A percentile compares a stretch with the other conserved stretches of the same genome.
Evolutionary conservation across 208 protist genomes (phyloP).

Genomic region (Trichomonas vaginalis): DNA sequence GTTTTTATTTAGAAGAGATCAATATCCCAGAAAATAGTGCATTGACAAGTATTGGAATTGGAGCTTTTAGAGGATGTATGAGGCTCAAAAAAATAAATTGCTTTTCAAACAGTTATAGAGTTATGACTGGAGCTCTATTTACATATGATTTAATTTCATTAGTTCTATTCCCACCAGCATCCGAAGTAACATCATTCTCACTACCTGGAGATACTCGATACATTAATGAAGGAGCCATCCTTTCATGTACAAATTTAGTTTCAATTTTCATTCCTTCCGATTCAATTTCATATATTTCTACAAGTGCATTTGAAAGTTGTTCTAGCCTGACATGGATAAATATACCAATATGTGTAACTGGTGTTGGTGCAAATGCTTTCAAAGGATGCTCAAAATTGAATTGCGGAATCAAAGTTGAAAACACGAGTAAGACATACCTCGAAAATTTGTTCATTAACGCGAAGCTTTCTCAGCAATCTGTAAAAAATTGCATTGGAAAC

Average conservation of each 20-base stretch:
- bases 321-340: background rate
- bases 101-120: background rate
- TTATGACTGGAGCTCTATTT: background rate
- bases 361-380: too few relatives aligned
- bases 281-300: background rate
- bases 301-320: background rate
- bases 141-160: background rate
- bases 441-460: too few relatives aligned
- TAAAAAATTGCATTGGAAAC: too few relatives aligned
- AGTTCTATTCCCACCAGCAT: background rate
- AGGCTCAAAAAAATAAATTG: background rate
- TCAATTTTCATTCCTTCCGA: background rate
- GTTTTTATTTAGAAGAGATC: too few relatives aligned
- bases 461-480: too few relatives aligned
- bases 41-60: background rate
- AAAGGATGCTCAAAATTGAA: too few relatives aligned
- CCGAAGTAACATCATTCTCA: background rate
- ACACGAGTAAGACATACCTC: too few relatives aligned
- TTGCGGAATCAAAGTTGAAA: too few relatives aligned
- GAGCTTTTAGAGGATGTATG: background rate
- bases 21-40: background rate
- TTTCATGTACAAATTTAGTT: background rate
- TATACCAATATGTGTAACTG: too few relatives aligned
- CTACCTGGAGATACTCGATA: background rate
- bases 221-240: background rate